phyloP scores from a whole-genome alignment of 805 yeast species.

The Phaffomyces thermotolerans region DNA sequence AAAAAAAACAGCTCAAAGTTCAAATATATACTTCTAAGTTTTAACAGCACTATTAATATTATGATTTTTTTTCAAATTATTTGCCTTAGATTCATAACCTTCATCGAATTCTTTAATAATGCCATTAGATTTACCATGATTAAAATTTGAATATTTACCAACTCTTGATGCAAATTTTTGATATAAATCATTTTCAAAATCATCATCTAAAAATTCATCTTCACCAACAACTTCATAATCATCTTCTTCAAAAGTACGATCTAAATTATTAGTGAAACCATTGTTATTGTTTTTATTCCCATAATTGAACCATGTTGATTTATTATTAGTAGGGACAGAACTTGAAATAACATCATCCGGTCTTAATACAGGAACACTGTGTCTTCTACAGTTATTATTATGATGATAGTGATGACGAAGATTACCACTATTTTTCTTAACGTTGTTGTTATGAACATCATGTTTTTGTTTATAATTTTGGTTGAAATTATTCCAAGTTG shows the following conservation, averaged over 20 bases:
- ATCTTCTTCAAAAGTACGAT: constrained; percentile 15
- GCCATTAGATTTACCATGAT: background rate
- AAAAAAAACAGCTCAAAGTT: background rate
- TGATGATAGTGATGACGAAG: constrained; percentile 1
- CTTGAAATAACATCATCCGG: constrained; percentile 20
- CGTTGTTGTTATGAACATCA: background rate
- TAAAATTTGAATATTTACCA: constrained; percentile 10
- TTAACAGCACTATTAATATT: too few relatives aligned
- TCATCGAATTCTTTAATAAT: too few relatives aligned
- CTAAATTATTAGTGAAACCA: background rate
- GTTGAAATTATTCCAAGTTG: constrained; percentile 6
- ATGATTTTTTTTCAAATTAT: too few relatives aligned
- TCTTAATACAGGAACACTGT: constrained; percentile 9
- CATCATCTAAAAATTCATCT: constrained; percentile 13
- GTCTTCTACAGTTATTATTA: constrained; percentile 13
- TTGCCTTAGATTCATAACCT: too few relatives aligned
- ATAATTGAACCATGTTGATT: constrained; percentile 25
- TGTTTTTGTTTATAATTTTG: constrained; percentile 3
- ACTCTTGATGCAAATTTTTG: constrained; percentile 18
- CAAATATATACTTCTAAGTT: background rate
- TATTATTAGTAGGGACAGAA: constrained; percentile 31
- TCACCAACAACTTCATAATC: constrained; percentile 11
- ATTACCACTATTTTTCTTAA: background rate
- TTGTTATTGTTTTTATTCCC: background rate
- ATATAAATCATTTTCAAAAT: constrained; percentile 16